phyloP scores from a whole-genome alignment of 345 rosid genomes.

The Salix exigua region DNA sequence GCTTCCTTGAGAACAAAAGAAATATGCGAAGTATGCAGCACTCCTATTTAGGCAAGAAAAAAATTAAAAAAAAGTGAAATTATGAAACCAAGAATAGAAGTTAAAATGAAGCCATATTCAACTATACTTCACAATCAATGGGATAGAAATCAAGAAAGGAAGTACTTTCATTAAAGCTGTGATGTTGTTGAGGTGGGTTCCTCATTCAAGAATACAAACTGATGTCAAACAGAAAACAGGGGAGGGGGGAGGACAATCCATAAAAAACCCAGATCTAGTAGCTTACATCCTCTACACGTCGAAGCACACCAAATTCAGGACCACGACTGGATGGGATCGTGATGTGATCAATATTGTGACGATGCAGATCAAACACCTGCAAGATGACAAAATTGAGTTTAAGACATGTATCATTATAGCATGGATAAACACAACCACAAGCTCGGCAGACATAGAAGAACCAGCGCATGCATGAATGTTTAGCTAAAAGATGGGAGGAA shows the following conservation, averaged over 20 bases:
- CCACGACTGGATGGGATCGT: conserved; percentile 79
- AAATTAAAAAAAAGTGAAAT: not conserved
- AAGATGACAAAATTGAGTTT: conserved; percentile 7
- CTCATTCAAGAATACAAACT: not conserved
- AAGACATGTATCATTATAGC: not conserved
- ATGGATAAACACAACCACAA: not conserved
- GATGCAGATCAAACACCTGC: conserved; percentile 88
- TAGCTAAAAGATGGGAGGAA: not conserved
- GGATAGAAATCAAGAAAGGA: not conserved
- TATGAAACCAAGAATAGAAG: not conserved
- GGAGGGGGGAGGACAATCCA: not conserved
- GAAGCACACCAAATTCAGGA: conserved; percentile 74
- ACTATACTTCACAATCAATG: not conserved
- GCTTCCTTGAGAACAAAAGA: not conserved
- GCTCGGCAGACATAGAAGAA: not conserved
- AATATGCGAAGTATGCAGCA: not conserved
- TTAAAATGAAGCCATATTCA: not conserved
- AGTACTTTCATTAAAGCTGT: not conserved
- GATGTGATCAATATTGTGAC: conserved; percentile 92
- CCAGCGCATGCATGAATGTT: not conserved
- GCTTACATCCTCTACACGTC: conserved; percentile 87
- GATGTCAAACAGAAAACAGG: not conserved
- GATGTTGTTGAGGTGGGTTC: not conserved
- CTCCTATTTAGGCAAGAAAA: not conserved
- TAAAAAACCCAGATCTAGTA: conserved; percentile 4